Conservation (phyloP, 805 yeast genomes). For the Ogataea philodendri region DNA sequence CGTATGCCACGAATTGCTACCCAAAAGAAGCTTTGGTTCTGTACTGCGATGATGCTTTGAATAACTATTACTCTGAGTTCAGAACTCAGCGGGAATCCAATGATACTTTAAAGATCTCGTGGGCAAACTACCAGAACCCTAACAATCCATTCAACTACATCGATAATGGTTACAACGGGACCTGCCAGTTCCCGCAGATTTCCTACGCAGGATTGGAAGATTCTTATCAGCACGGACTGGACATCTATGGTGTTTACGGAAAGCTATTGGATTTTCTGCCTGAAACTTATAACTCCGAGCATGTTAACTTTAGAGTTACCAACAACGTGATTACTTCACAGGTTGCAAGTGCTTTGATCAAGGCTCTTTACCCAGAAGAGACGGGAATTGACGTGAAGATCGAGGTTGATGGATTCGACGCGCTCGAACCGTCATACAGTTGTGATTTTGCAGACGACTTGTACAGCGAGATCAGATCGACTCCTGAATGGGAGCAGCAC, state of each 20-base stretch:
- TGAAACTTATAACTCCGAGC: constrained; percentile 31
- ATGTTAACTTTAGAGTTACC: constrained; percentile 37
- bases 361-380: constrained; percentile 38
- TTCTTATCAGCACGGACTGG: constrained; percentile 39
- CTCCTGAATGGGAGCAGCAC: constrained; percentile 38
- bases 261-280: constrained; percentile 36
- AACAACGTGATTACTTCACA: constrained; percentile 40
- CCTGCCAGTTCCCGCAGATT: constrained; percentile 41
- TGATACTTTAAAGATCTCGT: constrained; percentile 18
- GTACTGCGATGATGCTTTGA: constrained; percentile 32
- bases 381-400: constrained; percentile 34
- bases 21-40: constrained; percentile 33
- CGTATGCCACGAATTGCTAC: constrained; percentile 37
- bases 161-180: constrained; percentile 28
- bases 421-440: constrained; percentile 37
- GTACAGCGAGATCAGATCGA: constrained; percentile 26
- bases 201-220: constrained; percentile 41
- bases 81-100: constrained; percentile 6
- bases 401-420: constrained; percentile 31
- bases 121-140: constrained; percentile 29
- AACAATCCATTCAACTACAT: constrained; percentile 29
- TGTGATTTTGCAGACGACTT: constrained; percentile 35
- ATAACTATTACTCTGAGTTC: constrained; percentile 27
- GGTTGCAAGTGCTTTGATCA: constrained; percentile 38
- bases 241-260: constrained; percentile 38